Conservation (phyloP, 2,329 filamentous ascomycete species). For the Aspergillus sergii region DNA sequence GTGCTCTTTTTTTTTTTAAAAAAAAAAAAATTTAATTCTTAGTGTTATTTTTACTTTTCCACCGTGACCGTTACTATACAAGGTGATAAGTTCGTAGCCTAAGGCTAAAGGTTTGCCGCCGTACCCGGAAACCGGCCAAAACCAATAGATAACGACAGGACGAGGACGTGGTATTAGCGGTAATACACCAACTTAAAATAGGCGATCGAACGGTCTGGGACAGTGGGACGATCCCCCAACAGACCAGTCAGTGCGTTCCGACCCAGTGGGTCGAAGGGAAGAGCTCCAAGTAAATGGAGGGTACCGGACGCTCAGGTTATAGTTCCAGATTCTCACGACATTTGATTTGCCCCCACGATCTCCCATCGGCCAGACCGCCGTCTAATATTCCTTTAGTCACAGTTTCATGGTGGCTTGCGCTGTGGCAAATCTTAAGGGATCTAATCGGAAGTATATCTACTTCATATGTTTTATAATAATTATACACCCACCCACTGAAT, state of each 20-base stretch:
- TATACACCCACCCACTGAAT: background rate
- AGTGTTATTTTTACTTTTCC: background rate
- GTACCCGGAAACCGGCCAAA: constrained; percentile 19
- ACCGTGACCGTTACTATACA: background rate
- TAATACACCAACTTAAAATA: constrained; percentile 27
- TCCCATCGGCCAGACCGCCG: constrained; percentile 2
- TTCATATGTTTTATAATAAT: background rate
- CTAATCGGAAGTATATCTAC: constrained; percentile 3
- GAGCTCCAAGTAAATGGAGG: constrained; percentile 8
- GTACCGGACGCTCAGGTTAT: background rate
- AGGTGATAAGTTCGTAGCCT: constrained; percentile 3
- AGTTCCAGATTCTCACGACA: constrained; percentile 3
- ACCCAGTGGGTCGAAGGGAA: constrained; percentile 11
- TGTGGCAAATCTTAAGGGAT: constrained; percentile 3
- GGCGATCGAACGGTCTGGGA: constrained; percentile 31
- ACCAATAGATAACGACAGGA: constrained; percentile 11
- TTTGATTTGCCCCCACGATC: constrained; percentile 3
- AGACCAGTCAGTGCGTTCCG: constrained; percentile 22
- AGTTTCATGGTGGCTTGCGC: constrained; percentile 2
- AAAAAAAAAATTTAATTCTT: too few relatives aligned
- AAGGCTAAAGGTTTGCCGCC: constrained; percentile 19
- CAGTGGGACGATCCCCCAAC: constrained; percentile 25
- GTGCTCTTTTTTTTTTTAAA: background rate
- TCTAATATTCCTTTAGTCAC: constrained; percentile 1
- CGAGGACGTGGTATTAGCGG: constrained; percentile 18